Conservation (phyloP, 805 yeast species). For the Ogataea henricii region DNA sequence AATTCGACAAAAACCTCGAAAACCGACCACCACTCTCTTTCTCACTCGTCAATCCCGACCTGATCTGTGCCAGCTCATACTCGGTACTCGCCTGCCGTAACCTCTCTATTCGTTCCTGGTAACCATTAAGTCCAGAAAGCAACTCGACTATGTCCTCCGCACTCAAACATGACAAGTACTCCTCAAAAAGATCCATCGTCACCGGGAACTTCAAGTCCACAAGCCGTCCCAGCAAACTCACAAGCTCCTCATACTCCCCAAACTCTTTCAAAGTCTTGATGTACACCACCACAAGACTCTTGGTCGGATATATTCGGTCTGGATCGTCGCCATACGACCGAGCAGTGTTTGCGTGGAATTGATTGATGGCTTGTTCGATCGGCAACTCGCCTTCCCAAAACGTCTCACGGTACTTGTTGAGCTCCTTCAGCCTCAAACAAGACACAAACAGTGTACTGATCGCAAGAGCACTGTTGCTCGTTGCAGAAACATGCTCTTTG, state of each 20-base stretch:
- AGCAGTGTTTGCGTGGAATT: constrained; percentile 48
- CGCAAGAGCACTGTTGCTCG: constrained; percentile 28
- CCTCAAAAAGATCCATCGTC: constrained; percentile 20
- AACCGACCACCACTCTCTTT: constrained; percentile 22
- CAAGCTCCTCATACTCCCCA: constrained; percentile 57
- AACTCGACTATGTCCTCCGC: constrained; percentile 25
- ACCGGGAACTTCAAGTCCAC: constrained; percentile 41
- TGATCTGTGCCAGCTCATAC: constrained; percentile 23
- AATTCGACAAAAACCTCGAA: constrained; percentile 21
- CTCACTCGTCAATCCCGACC: constrained; percentile 9
- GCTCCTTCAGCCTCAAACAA: constrained; percentile 36
- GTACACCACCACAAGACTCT: constrained; percentile 53
- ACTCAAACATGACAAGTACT: constrained; percentile 22
- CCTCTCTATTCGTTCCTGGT: constrained; percentile 17
- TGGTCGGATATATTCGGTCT: constrained; percentile 45
- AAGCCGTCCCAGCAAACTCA: constrained; percentile 52
- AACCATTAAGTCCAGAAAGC: constrained; percentile 23
- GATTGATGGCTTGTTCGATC: constrained; percentile 59
- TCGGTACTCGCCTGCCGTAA: constrained; percentile 27
- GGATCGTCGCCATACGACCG: constrained; percentile 35
- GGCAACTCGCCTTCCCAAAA: constrained; percentile 60
- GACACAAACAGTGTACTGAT: constrained; percentile 52
- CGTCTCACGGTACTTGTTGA: constrained; percentile 10
- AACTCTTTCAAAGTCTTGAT: constrained; percentile 50
- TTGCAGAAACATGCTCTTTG: constrained; percentile 17